A percentile compares a stretch with the other conserved stretches of the same genome.
phyloP scores from a whole-genome alignment of 2,329 filamentous ascomycete species.

The Nothophoma quercina region DNA sequence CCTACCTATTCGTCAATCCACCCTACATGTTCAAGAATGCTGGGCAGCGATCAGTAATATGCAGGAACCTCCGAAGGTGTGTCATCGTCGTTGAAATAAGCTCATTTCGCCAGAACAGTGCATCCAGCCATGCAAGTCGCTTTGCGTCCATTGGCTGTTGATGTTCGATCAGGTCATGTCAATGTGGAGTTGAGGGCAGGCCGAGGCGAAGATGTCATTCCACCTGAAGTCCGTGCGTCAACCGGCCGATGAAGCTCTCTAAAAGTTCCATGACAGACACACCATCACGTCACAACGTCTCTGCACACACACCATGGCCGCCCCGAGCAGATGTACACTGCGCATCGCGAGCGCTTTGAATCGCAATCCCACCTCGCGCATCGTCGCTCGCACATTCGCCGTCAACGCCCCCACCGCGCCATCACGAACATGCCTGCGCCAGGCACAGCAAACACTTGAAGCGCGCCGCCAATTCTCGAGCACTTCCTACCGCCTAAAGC shows the following conservation, averaged over 20 bases:
- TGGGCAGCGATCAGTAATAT: too few species aligned
- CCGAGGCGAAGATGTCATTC: slow-evolving; percentile 12
- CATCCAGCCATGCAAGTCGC: background rate
- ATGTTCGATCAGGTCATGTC: background rate
- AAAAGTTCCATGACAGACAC: slow-evolving; percentile 21
- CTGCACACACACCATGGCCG: slow-evolving; percentile 30
- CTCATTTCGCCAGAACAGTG: background rate
- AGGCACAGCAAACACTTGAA: slow-evolving; percentile 13
- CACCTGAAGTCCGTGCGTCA: slow-evolving; percentile 14
- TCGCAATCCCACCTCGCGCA: slow-evolving; percentile 19
- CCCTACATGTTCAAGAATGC: too few species aligned
- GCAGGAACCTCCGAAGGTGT: too few species aligned
- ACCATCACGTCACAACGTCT: slow-evolving; percentile 14
- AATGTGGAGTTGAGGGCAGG: background rate
- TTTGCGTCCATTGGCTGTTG: background rate
- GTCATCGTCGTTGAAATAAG: background rate
- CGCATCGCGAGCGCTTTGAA: slow-evolving; percentile 28
- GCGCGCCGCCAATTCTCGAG: slow-evolving; percentile 37
- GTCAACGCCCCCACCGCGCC: slow-evolving; percentile 22
- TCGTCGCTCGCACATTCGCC: slow-evolving; percentile 37
- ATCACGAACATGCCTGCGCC: slow-evolving; percentile 26
- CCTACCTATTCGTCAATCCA: too few species aligned
- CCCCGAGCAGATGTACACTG: slow-evolving; percentile 34
- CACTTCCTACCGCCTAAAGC: slow-evolving; percentile 35
- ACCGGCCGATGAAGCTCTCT: slow-evolving; percentile 9